A percentile compares a stretch with the other conserved stretches of the same genome.
Evolutionary conservation across 2,329 filamentous ascomycete genomes (phyloP).

Genomic region (Phyllosticta citriasiana): DNA sequence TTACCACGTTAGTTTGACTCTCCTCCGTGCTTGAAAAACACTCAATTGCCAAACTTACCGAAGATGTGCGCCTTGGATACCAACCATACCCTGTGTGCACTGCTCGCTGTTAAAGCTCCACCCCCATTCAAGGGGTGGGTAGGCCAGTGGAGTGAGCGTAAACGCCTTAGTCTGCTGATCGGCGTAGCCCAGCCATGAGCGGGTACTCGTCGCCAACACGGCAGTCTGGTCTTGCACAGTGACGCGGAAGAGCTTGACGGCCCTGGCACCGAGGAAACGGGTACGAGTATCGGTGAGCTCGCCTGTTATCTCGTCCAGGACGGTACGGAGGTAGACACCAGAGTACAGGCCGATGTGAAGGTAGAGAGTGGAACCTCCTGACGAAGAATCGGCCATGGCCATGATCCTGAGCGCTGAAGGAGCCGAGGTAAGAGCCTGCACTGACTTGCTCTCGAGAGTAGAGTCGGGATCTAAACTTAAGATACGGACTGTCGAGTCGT

Average conservation of each 20-base stretch:
- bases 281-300: conserved; percentile 91
- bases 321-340: conserved; percentile 89
- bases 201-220: conserved; percentile 80
- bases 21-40: no score
- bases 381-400: conserved; percentile 88
- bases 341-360: conserved; percentile 94
- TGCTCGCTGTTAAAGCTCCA: conserved; percentile 97
- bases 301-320: conserved; percentile 89
- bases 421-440: conserved; percentile 84
- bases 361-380: conserved; percentile 79
- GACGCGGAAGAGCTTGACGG: conserved; percentile 85
- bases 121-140: conserved; percentile 79
- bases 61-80: conserved; percentile 79
- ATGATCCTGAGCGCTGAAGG: conserved; percentile 86
- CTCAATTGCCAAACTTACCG: conserved; percentile 47
- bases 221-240: conserved; percentile 75
- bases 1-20: neutral
- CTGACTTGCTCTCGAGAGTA: conserved; percentile 84
- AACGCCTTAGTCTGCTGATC: conserved; percentile 80
- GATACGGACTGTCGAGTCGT: conserved; percentile 91
- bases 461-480: conserved; percentile 82
- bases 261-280: conserved; percentile 84
- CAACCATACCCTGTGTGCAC: conserved; percentile 87
- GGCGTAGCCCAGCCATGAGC: conserved; percentile 93
- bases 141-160: conserved; percentile 84